These are phyloP conservation scores for Coprinopsis sp. DNA, from an alignment of 768 basidiomycete genomes.

Conservation along the genomic window DNA sequence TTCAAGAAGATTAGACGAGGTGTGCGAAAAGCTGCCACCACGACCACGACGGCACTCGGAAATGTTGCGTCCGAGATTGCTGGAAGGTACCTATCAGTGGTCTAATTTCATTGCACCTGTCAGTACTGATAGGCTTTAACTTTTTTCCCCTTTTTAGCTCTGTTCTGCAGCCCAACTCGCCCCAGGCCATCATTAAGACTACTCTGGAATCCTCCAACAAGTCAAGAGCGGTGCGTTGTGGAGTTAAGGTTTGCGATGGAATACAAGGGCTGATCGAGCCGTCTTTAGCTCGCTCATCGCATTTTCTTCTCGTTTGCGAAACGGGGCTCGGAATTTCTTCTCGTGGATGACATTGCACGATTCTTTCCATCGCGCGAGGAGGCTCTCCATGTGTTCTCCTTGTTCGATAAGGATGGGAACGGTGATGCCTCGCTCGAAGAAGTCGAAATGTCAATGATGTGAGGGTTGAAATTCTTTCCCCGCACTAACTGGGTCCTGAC, in stretches of 20 bases:
- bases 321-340: conserved; percentile 51
- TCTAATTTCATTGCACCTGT: background rate
- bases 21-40: conserved; percentile 67
- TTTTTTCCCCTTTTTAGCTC: conserved; percentile 36
- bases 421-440: conserved; percentile 71
- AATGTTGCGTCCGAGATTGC: conserved; percentile 55
- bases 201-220: conserved; percentile 80
- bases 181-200: conserved; percentile 73
- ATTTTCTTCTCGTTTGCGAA: conserved; percentile 82
- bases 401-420: conserved; percentile 71
- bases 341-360: conserved; percentile 62
- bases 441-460: conserved; percentile 72
- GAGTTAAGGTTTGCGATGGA: conserved; percentile 7
- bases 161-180: conserved; percentile 86
- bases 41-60: conserved; percentile 69
- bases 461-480: conserved; percentile 17
- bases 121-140: background rate
- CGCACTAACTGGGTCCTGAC: background rate
- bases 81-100: conserved; percentile 36
- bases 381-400: conserved; percentile 59
- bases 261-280: conserved; percentile 1
- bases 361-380: conserved; percentile 68
- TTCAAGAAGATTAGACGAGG: conserved; percentile 71
- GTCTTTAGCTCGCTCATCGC: conserved; percentile 66
- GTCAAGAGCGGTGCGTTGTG: conserved; percentile 50